Percentiles rank a stretch among this genome's conserved stretches.
Evolutionary conservation across 331 rosid genomes (phyloP).

Genomic region (Cucumis variabilis): DNA sequence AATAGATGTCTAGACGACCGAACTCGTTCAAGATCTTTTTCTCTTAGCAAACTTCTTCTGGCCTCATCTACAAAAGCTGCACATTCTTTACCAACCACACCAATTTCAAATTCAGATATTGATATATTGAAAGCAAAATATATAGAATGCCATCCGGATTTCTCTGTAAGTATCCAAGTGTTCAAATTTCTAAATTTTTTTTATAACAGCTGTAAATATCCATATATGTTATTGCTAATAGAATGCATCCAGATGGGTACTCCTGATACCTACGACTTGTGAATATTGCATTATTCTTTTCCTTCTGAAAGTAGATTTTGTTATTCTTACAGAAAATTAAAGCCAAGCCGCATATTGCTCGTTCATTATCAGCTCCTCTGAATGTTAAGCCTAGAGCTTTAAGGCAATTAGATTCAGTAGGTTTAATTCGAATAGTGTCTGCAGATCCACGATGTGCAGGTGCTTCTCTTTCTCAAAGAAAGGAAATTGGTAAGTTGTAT

Average conservation of each 20-base stretch:
- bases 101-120: constrained; percentile 53
- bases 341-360: constrained; percentile 57
- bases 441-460: constrained; percentile 47
- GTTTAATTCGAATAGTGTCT: constrained; percentile 74
- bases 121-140: constrained; percentile 44
- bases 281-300: constrained; percentile 15
- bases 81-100: constrained; percentile 76
- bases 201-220: not conserved
- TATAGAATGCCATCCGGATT: constrained; percentile 42
- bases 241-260: not conserved
- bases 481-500: constrained; percentile 50
- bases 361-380: constrained; percentile 81
- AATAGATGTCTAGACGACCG: constrained; percentile 53
- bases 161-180: constrained; percentile 49
- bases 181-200: constrained; percentile 13
- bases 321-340: constrained; percentile 51
- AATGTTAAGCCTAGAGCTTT: constrained; percentile 49
- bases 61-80: constrained; percentile 57
- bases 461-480: constrained; percentile 44
- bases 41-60: constrained; percentile 57
- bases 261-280: not conserved
- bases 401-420: constrained; percentile 58
- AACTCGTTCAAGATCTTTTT: constrained; percentile 58
- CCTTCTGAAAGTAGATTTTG: constrained; percentile 28
- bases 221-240: not conserved